Conservation (phyloP, 2,329 filamentous ascomycete genomes). For the Herpotrichia juniperi region DNA sequence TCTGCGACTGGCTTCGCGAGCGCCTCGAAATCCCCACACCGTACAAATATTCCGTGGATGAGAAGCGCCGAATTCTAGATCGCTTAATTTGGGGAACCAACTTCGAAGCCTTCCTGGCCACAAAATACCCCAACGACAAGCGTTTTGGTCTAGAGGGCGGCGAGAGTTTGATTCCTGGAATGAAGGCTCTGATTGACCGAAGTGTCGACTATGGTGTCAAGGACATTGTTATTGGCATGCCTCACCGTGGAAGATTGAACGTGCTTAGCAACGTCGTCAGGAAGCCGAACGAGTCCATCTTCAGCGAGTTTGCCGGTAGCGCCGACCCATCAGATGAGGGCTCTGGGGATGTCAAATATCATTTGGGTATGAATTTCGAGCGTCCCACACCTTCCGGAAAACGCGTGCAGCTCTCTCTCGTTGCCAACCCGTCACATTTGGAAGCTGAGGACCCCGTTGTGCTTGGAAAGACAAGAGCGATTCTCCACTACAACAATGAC, state of each 20-base stretch:
- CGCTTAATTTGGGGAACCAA: constrained; percentile 98
- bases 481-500: constrained; percentile 98
- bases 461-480: constrained; percentile 94
- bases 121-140: constrained; percentile 99
- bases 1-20: constrained; percentile 98
- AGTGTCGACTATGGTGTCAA: constrained; percentile 98
- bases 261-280: constrained; percentile 97
- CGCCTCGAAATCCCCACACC: constrained; percentile 91
- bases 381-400: constrained; percentile 97
- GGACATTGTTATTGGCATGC: constrained; percentile 99
- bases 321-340: constrained; percentile 90
- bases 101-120: constrained; percentile 93
- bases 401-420: constrained; percentile 97
- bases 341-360: constrained; percentile 98
- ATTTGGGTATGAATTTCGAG: constrained; percentile 99
- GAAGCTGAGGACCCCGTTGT: constrained; percentile 98
- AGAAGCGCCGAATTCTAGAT: constrained; percentile 97
- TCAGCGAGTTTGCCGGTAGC: constrained; percentile 94
- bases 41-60: constrained; percentile 97
- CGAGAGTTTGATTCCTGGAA: constrained; percentile 94
- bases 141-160: constrained; percentile 98
- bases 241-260: constrained; percentile 96
- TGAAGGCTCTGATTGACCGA: constrained; percentile 98
- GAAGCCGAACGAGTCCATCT: constrained; percentile 99
- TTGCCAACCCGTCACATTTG: constrained; percentile 97